These are phyloP conservation scores for Solanum peruvianum DNA, from an alignment of 257 asterid species.

Conservation along the genomic window DNA sequence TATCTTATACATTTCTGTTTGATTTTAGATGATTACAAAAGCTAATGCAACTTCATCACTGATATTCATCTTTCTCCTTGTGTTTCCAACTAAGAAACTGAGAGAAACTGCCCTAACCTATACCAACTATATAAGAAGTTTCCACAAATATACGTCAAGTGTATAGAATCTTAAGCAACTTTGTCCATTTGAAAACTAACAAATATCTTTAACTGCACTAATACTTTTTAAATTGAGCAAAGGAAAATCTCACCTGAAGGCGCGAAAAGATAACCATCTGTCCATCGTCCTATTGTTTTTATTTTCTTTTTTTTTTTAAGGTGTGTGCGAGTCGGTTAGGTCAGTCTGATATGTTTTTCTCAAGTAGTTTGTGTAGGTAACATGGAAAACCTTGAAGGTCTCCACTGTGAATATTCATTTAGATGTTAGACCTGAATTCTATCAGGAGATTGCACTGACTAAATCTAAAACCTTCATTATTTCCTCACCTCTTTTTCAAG, in stretches of 20 bases:
- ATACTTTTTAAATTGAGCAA: background rate
- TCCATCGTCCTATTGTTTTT: background rate
- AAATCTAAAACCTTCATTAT: background rate
- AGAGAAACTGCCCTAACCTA: background rate
- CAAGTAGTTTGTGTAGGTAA: background rate
- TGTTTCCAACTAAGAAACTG: background rate
- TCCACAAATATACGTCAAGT: background rate
- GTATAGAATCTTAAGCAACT: background rate
- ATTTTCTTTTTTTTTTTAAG: background rate
- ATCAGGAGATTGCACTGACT: background rate
- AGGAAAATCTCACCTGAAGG: background rate
- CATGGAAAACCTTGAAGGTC: background rate
- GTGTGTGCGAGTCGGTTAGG: background rate
- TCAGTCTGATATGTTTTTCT: background rate
- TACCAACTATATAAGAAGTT: background rate
- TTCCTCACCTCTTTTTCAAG: constrained; percentile 63
- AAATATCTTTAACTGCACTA: background rate
- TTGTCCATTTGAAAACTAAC: background rate
- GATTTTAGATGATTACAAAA: background rate
- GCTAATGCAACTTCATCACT: background rate
- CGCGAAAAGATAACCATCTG: background rate
- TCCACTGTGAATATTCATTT: background rate
- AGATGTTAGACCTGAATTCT: background rate
- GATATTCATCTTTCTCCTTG: background rate
- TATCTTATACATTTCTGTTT: background rate